These are phyloP conservation scores for Dipodascopsis tothii DNA, from an alignment of 805 yeast genomes.

Conservation along the genomic window DNA sequence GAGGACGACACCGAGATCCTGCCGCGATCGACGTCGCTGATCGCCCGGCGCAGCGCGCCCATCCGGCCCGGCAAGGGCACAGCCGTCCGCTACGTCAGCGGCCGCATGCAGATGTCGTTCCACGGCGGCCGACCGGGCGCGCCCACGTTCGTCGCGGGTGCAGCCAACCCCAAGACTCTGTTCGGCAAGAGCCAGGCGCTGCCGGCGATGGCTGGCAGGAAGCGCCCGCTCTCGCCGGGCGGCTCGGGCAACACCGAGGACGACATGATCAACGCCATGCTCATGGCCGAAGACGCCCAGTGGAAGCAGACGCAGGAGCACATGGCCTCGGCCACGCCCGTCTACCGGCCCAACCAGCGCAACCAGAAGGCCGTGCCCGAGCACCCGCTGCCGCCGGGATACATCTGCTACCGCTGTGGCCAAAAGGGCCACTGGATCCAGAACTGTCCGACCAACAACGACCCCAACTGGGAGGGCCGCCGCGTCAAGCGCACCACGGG, in stretches of 20 bases:
- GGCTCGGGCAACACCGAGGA: conserved; percentile 57
- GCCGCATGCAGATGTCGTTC: background rate
- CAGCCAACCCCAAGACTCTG: background rate
- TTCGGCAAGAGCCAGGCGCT: conserved; percentile 23
- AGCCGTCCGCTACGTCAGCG: conserved; percentile 55
- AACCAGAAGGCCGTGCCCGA: conserved; percentile 37
- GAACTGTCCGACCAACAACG: conserved; percentile 88
- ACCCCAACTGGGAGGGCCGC: conserved; percentile 90
- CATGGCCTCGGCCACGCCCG: conserved; percentile 73
- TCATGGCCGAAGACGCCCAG: conserved; percentile 83
- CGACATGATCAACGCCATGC: conserved; percentile 82
- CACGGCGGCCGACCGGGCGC: background rate
- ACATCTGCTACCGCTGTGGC: conserved; percentile 94
- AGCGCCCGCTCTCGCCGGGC: conserved; percentile 24
- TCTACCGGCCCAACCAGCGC: conserved; percentile 37
- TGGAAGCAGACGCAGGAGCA: conserved; percentile 93
- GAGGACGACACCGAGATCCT: conserved; percentile 85
- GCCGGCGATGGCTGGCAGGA: background rate
- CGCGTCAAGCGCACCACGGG: conserved; percentile 90
- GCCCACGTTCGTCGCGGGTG: background rate
- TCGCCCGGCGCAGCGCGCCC: conserved; percentile 72
- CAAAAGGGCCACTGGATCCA: conserved; percentile 93
- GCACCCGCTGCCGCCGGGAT: conserved; percentile 88
- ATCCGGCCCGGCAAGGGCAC: conserved; percentile 41
- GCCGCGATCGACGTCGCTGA: conserved; percentile 77